These are phyloP conservation scores for Protomyces macrosporus DNA, from an alignment of 1,139 yeast species.

Conservation along the genomic window DNA sequence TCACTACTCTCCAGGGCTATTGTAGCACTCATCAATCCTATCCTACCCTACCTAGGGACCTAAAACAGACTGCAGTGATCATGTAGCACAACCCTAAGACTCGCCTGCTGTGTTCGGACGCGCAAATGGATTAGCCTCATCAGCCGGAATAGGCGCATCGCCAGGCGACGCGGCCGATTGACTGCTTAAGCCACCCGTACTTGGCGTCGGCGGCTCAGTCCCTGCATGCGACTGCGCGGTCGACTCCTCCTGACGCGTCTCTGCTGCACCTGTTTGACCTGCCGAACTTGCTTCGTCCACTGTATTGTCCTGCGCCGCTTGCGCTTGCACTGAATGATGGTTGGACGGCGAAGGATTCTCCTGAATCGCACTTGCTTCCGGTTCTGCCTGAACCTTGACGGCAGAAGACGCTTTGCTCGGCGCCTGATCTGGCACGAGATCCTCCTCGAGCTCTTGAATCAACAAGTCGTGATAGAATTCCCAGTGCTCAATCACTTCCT, in stretches of 20 bases:
- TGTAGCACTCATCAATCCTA: no score
- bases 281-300: neutral
- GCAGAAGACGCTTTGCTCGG: neutral
- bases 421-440: constrained; percentile 29
- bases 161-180: neutral
- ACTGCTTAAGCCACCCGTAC: neutral
- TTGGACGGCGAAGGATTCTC: neutral
- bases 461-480: constrained; percentile 12
- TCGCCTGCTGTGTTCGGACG: neutral
- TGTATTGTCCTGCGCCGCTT: neutral
- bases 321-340: neutral
- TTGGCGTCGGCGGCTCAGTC: neutral
- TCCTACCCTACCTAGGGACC: no score
- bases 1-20: no score
- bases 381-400: neutral
- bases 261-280: neutral
- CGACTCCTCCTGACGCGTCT: neutral
- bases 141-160: constrained; percentile 5
- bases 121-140: constrained; percentile 24
- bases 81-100: no score
- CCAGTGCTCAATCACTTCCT: constrained; percentile 45
- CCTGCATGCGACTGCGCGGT: neutral
- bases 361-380: neutral
- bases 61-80: no score
- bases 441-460: constrained; percentile 26